Evolutionary conservation across 495 filamentous ascomycete genomes (phyloP).

Genomic region (Aspergillus incahuasiensis): DNA sequence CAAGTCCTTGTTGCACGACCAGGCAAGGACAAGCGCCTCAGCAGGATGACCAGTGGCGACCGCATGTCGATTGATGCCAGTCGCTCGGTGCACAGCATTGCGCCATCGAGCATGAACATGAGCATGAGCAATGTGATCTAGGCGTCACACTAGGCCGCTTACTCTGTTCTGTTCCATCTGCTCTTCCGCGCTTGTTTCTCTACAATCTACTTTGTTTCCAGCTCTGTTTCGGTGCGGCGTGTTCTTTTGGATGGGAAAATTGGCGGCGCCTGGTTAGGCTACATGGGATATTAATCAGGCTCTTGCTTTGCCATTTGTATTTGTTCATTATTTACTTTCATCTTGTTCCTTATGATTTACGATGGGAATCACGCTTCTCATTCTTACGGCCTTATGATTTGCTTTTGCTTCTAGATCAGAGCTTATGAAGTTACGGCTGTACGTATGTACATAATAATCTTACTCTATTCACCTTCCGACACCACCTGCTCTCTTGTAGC

Average conservation of each 20-base stretch:
- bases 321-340: constrained; percentile 6
- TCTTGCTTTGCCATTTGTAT: no score
- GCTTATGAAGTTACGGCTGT: constrained; percentile 23
- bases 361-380: no score
- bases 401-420: constrained; percentile 20
- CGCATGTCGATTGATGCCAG: constrained; percentile 41
- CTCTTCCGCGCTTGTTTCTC: not conserved
- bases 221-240: no score
- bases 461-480: not conserved
- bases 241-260: constrained; percentile 8
- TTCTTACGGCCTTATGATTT: constrained; percentile 10
- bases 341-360: constrained; percentile 2
- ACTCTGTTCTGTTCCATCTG: not conserved
- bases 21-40: constrained; percentile 41
- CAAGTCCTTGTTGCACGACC: constrained; percentile 71
- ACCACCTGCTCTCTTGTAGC: no score
- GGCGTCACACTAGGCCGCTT: constrained; percentile 34
- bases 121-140: constrained; percentile 50
- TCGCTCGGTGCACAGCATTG: constrained; percentile 43
- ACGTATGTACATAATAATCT: constrained; percentile 10
- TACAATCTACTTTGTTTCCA: constrained; percentile 9
- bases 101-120: constrained; percentile 45
- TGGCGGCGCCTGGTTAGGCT: not conserved
- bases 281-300: not conserved
- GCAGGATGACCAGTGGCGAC: constrained; percentile 40